Conservation (phyloP, 148 eudicot genomes). For the Persicaria maculosa region DNA sequence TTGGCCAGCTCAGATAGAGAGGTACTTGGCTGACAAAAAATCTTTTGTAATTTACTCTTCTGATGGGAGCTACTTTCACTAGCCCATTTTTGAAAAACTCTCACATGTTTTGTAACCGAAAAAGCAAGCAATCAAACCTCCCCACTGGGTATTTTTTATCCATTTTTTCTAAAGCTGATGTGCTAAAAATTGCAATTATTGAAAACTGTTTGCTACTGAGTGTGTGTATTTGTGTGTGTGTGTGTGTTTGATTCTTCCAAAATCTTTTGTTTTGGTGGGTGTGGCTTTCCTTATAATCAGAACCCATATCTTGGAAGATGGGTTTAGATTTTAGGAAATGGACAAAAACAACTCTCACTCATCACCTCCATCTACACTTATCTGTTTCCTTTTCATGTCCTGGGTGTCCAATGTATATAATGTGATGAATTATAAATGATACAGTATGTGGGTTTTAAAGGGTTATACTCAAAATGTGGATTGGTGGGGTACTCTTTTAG, state of each 20-base stretch:
- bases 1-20: slow-evolving; percentile 26
- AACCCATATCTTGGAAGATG: slow-evolving; percentile 23
- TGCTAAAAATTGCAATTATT: slow-evolving; percentile 17
- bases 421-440: neutral
- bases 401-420: slow-evolving; percentile 2
- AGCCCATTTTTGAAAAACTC: neutral
- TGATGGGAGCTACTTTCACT: neutral
- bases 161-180: neutral
- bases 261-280: slow-evolving; percentile 7
- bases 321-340: slow-evolving; percentile 12
- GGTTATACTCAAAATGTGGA: neutral
- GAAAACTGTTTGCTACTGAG: slow-evolving; percentile 10
- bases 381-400: slow-evolving; percentile 14
- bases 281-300: slow-evolving; percentile 18
- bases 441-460: neutral
- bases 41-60: neutral
- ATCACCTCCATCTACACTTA: slow-evolving; percentile 2
- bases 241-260: slow-evolving; percentile 1
- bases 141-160: slow-evolving; percentile 16
- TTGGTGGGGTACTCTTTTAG: neutral
- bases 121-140: slow-evolving; percentile 15
- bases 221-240: neutral
- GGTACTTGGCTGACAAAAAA: slow-evolving; percentile 12
- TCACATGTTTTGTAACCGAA: neutral
- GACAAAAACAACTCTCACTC: slow-evolving; percentile 3